Evolutionary conservation across 2,329 filamentous ascomycete species (phyloP), one percentile per base, ranked within the genome.

Genomic region (Simplicillium aogashimaense): DNA sequence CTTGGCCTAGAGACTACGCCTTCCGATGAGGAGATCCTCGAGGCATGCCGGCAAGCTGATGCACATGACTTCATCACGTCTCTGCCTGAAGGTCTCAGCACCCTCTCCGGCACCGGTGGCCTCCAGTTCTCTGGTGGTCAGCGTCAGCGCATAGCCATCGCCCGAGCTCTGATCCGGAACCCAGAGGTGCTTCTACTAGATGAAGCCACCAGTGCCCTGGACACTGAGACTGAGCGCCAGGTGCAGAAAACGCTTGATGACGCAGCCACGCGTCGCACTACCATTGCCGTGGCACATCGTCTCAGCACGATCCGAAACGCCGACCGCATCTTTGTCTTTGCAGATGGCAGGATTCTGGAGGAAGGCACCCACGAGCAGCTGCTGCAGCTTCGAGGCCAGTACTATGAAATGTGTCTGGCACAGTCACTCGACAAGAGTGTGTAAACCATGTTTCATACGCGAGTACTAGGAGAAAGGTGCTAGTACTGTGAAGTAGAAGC

Each of bases 171-270:
- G 1, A 60, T 74, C 1, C 59, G 74, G 1, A 59, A 69, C 16
- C 74, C 74, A 0, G 60, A 66, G 29, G 58, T 78, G 1, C 51
- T 78, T 9, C 61, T 80, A 6, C 59, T 79, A 3, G 76, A 80
- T 48, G 76, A 80, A 55, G 74, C 74, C 9, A 80, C 76, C 0
- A 70, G 65, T 6, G 70, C 71, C 4, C 56, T 78, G 4, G 74
- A 77, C 25, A 29, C 41, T 37, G 50, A 52, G 43, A 48, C 43
- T 34, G 41, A 41, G 43, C n/a, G 65, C 17, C 39, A 55, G 15
- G 50, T 57, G 10, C 55, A 79, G 50, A 58, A 53, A 3, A 72
- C 73, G 0, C 63, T 80, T 41, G 68, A 75, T 53, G 59, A 52
- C 38, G 65, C 62, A 0, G 59, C 52, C 0, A 60, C 12, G 25